Evolutionary conservation across 2,329 filamentous ascomycete species (phyloP).

Genomic region (Calonectria naviculata): DNA sequence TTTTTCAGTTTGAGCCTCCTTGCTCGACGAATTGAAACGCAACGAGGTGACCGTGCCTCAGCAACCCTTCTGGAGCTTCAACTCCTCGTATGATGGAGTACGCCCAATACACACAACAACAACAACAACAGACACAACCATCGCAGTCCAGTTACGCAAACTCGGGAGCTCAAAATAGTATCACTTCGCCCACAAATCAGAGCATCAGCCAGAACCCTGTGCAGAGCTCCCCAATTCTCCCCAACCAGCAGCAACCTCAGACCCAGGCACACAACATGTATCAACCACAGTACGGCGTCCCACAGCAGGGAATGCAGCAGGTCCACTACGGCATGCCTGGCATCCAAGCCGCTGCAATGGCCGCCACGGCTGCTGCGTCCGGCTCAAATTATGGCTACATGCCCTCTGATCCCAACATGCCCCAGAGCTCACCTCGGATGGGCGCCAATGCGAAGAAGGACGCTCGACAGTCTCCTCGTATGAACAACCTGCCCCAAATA

Average conservation of each 20-base stretch:
- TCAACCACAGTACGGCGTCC: conserved; percentile 79
- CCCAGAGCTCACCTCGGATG: conserved; percentile 82
- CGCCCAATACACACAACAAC: conserved; percentile 74
- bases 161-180: conserved; percentile 65
- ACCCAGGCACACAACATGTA: conserved; percentile 82
- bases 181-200: conserved; percentile 79
- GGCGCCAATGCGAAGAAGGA: conserved; percentile 77
- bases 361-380: conserved; percentile 88
- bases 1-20: conserved; percentile 23
- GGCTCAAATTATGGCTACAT: conserved; percentile 82
- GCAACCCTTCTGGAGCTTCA: conserved; percentile 34
- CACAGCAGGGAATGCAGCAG: conserved; percentile 77
- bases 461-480: conserved; percentile 81
- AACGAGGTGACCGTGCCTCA: conserved; percentile 41
- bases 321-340: conserved; percentile 78
- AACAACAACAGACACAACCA: conserved; percentile 68
- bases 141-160: conserved; percentile 74
- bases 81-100: conserved; percentile 75
- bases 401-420: conserved; percentile 75
- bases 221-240: conserved; percentile 83
- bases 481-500: conserved; percentile 71
- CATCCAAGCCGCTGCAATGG: conserved; percentile 93
- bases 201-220: conserved; percentile 74
- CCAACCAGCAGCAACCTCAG: conserved; percentile 76
- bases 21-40: conserved; percentile 39